Evolutionary conservation across 2,329 filamentous ascomycete genomes (phyloP).

Genomic region (Triangularia verruculosa): DNA sequence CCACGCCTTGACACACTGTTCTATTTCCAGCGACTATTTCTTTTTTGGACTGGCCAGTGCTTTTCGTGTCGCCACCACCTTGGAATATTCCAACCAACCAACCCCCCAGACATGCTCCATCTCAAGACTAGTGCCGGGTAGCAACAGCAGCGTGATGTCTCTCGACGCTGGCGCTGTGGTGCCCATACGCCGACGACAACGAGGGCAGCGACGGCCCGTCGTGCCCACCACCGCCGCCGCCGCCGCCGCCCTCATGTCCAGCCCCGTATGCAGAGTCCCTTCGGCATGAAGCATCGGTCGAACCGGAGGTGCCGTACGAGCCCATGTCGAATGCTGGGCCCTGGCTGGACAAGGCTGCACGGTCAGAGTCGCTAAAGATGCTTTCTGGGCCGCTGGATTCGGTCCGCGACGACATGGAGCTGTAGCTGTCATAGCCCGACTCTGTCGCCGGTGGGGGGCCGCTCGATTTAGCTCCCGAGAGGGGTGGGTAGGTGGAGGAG

Average conservation of each 20-base stretch:
- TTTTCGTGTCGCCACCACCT: neutral
- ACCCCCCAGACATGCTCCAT: neutral
- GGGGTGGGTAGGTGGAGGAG: constrained; percentile 5
- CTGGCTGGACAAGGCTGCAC: constrained; percentile 26
- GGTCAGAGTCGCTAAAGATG: constrained; percentile 31
- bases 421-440: constrained; percentile 14
- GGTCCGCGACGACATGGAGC: constrained; percentile 18
- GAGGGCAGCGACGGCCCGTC: neutral
- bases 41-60: neutral
- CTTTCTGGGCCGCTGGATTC: constrained; percentile 20
- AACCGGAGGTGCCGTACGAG: neutral
- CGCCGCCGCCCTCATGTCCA: neutral
- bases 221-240: neutral
- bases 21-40: neutral
- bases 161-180: constrained; percentile 11
- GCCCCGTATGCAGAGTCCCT: neutral
- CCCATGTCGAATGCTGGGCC: constrained; percentile 19
- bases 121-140: constrained; percentile 19
- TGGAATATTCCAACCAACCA: neutral
- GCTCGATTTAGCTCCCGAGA: constrained; percentile 17
- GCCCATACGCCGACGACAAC: neutral
- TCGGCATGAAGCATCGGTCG: neutral
- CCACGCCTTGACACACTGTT: neutral
- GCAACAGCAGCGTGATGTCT: constrained; percentile 20
- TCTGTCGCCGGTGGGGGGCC: neutral